Evolutionary conservation across 2,329 filamentous ascomycete genomes (phyloP).

Genomic region (Neonectria coccinea): DNA sequence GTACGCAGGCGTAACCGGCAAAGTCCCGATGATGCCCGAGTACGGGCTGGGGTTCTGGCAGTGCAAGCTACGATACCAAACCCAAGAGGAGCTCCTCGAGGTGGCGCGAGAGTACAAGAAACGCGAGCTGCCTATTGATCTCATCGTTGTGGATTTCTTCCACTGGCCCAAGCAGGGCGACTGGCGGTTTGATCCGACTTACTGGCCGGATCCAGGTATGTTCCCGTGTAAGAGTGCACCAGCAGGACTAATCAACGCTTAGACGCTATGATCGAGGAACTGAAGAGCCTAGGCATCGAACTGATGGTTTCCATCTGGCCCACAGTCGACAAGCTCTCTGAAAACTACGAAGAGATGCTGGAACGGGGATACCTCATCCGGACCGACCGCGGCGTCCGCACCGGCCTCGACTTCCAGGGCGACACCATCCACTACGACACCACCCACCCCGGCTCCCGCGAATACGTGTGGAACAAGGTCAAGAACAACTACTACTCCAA

Average conservation of each 20-base stretch:
- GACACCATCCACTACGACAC: slow-evolving; percentile 72
- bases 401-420: slow-evolving; percentile 69
- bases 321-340: slow-evolving; percentile 69
- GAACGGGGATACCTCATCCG: slow-evolving; percentile 71
- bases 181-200: slow-evolving; percentile 73
- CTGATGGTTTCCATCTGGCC: slow-evolving; percentile 79
- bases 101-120: slow-evolving; percentile 70
- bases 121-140: slow-evolving; percentile 67
- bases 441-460: slow-evolving; percentile 69
- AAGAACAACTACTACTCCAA: slow-evolving; percentile 71
- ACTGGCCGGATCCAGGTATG: slow-evolving; percentile 72
- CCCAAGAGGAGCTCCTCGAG: slow-evolving; percentile 70
- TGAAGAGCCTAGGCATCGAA: slow-evolving; percentile 69
- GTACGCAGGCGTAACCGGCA: slow-evolving; percentile 68
- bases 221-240: not conserved
- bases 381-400: slow-evolving; percentile 68
- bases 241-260: not conserved
- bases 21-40: slow-evolving; percentile 75
- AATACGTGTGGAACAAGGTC: slow-evolving; percentile 69
- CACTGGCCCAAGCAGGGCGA: slow-evolving; percentile 76
- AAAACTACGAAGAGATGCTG: slow-evolving; percentile 73
- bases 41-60: slow-evolving; percentile 78
- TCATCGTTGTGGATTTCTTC: slow-evolving; percentile 76
- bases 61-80: slow-evolving; percentile 74
- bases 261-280: slow-evolving; percentile 72